A percentile compares a stretch with the other conserved stretches of the same genome.
These are phyloP conservation scores for Silene uniflora DNA, from an alignment of 148 eudicot species.

Conservation along the genomic window DNA sequence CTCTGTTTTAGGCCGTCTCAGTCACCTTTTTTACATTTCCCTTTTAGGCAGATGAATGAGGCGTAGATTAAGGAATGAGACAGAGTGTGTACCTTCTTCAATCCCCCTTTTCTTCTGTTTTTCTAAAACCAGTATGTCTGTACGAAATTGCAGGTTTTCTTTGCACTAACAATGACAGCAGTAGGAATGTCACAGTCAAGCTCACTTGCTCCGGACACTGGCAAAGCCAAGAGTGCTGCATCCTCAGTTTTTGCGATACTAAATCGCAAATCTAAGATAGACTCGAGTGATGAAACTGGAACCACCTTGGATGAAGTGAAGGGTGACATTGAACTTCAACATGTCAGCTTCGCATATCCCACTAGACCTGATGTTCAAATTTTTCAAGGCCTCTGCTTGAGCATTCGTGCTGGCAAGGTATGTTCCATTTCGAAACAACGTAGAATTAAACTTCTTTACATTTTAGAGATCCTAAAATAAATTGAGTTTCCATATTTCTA, in stretches of 20 bases:
- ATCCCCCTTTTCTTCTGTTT: not conserved
- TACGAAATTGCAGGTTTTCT: conserved; percentile 51
- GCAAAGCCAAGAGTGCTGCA: conserved; percentile 56
- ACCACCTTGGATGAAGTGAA: conserved; percentile 41
- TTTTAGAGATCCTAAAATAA: not conserved
- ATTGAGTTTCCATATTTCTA: not conserved
- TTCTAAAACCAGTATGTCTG: not conserved
- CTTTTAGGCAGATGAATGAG: too few species aligned
- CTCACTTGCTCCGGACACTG: conserved; percentile 44
- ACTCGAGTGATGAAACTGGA: conserved; percentile 64
- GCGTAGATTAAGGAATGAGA: too few species aligned
- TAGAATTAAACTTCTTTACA: not conserved
- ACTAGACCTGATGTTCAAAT: conserved; percentile 54
- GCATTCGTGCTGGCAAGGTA: conserved; percentile 58
- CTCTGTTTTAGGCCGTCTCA: not conserved
- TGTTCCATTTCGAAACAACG: not conserved
- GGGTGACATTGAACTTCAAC: conserved; percentile 57
- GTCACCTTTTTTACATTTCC: too few species aligned
- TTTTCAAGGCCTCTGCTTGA: conserved; percentile 49
- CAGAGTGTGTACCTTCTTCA: not conserved
- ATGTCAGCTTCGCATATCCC: conserved; percentile 61
- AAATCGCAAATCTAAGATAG: conserved; percentile 58
- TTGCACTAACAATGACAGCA: conserved; percentile 54
- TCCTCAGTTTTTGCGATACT: conserved; percentile 55
- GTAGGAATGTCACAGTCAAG: conserved; percentile 48